Evolutionary conservation across 2,329 filamentous ascomycete species (phyloP).

Genomic region (Triangularia verruculosa): DNA sequence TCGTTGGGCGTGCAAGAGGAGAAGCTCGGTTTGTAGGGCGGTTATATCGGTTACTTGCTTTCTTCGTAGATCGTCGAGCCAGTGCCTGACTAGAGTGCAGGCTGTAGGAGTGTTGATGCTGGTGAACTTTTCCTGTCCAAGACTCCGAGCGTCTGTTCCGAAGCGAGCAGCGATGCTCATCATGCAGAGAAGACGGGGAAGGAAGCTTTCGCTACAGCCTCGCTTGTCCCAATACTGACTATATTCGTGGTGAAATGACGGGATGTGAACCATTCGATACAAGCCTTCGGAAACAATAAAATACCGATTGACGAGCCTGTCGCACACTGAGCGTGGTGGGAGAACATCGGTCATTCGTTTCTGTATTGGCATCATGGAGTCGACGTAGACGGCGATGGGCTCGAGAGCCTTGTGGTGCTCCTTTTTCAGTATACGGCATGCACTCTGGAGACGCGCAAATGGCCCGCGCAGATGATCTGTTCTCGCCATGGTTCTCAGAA

Average conservation of each 20-base stretch:
- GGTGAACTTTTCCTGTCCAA: constrained; percentile 50
- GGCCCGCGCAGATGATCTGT: constrained; percentile 42
- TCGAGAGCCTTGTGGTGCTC: constrained; percentile 46
- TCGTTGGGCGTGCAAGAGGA: constrained; percentile 51
- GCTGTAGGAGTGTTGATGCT: constrained; percentile 57
- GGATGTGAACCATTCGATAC: constrained; percentile 52
- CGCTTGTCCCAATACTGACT: constrained; percentile 51
- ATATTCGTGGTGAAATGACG: constrained; percentile 51
- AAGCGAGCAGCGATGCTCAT: constrained; percentile 54
- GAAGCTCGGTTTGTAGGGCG: constrained; percentile 52
- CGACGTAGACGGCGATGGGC: constrained; percentile 55
- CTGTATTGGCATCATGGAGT: constrained; percentile 56
- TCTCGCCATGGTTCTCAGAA: constrained; percentile 43
- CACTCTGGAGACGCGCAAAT: constrained; percentile 44
- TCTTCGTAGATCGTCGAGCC: constrained; percentile 51
- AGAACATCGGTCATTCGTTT: constrained; percentile 58
- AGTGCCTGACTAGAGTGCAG: constrained; percentile 51
- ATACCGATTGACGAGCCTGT: constrained; percentile 49
- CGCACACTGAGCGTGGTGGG: constrained; percentile 50
- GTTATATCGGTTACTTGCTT: constrained; percentile 52
- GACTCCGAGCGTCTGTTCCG: constrained; percentile 48
- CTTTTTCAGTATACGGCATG: constrained; percentile 48
- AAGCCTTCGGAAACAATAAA: constrained; percentile 50
- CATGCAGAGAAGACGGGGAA: constrained; percentile 52
- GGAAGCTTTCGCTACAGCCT: constrained; percentile 46